These are phyloP conservation scores for Cytospora schulzeri DNA, from an alignment of 2,329 filamentous ascomycete species.

Conservation along the genomic window DNA sequence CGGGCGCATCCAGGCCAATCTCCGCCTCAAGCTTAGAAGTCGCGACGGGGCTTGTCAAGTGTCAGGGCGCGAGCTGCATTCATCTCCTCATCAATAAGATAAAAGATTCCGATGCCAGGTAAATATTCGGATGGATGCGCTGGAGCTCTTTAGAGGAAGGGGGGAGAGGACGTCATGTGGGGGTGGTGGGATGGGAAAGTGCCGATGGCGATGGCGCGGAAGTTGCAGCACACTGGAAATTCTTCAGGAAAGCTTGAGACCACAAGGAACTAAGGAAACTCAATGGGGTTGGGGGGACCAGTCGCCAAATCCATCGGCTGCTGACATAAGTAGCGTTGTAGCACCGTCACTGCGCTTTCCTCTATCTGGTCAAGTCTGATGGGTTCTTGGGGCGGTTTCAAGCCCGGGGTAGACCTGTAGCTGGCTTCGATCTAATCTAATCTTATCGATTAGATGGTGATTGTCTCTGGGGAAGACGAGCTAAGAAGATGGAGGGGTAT, in stretches of 20 bases:
- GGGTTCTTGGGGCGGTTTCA: not conserved
- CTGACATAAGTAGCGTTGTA: slow-evolving; percentile 20
- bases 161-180: slow-evolving; percentile 6
- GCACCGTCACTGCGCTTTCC: not conserved
- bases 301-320: slow-evolving; percentile 38
- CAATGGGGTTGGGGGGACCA: slow-evolving; percentile 35
- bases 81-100: not conserved
- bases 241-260: slow-evolving; percentile 30
- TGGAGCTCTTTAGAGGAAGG: not conserved
- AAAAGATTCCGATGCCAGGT: not conserved
- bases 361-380: not conserved
- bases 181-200: not conserved
- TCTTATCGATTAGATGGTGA: slow-evolving; percentile 20
- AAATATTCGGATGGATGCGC: not conserved
- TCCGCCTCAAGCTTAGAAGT: slow-evolving; percentile 30
- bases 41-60: slow-evolving; percentile 27
- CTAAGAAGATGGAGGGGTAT: not conserved
- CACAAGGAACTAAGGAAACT: slow-evolving; percentile 26
- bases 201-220: slow-evolving; percentile 7
- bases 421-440: slow-evolving; percentile 14
- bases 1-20: slow-evolving; percentile 15
- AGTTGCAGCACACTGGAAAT: slow-evolving; percentile 34
- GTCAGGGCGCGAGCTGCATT: slow-evolving; percentile 12
- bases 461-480: not conserved
- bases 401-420: not conserved